These are phyloP conservation scores for Entomortierella chlamydospora DNA, from an alignment of 192 early-diverging fungal genomes.

Conservation along the genomic window DNA sequence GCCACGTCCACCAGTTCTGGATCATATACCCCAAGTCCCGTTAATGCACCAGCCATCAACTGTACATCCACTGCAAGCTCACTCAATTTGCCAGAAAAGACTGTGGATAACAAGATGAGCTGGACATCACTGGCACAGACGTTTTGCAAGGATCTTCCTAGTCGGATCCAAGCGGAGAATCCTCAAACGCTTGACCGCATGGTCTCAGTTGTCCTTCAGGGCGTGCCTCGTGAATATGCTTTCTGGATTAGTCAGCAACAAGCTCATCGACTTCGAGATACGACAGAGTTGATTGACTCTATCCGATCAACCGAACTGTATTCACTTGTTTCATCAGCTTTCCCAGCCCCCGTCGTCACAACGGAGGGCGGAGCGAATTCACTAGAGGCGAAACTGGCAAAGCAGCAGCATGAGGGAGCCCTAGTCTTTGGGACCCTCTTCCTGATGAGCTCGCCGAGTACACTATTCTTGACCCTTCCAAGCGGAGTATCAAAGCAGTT, in stretches of 20 bases:
- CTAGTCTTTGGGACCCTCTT: constrained; percentile 71
- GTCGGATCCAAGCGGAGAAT: constrained; percentile 63
- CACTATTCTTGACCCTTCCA: constrained; percentile 64
- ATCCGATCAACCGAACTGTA: constrained; percentile 56
- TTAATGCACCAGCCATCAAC: background rate
- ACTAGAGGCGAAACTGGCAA: constrained; percentile 19
- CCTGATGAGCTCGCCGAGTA: constrained; percentile 67
- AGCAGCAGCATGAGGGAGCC: constrained; percentile 53
- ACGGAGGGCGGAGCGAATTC: constrained; percentile 17
- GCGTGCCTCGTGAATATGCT: constrained; percentile 57
- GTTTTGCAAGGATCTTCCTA: constrained; percentile 66
- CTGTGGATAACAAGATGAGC: constrained; percentile 50
- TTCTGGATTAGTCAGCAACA: constrained; percentile 56
- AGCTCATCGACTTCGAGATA: constrained; percentile 47
- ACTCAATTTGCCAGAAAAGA: constrained; percentile 9
- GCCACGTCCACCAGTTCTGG: background rate
- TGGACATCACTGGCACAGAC: constrained; percentile 65
- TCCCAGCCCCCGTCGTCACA: constrained; percentile 11
- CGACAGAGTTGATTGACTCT: constrained; percentile 51
- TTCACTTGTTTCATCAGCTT: constrained; percentile 53
- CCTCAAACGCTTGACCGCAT: constrained; percentile 61
- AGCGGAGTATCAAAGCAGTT: constrained; percentile 57
- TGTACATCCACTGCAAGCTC: constrained; percentile 21
- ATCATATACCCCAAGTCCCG: background rate
- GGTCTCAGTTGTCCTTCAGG: constrained; percentile 59